Evolutionary conservation across 805 yeast genomes (phyloP).

Genomic region (Kuraishia molischiana): DNA sequence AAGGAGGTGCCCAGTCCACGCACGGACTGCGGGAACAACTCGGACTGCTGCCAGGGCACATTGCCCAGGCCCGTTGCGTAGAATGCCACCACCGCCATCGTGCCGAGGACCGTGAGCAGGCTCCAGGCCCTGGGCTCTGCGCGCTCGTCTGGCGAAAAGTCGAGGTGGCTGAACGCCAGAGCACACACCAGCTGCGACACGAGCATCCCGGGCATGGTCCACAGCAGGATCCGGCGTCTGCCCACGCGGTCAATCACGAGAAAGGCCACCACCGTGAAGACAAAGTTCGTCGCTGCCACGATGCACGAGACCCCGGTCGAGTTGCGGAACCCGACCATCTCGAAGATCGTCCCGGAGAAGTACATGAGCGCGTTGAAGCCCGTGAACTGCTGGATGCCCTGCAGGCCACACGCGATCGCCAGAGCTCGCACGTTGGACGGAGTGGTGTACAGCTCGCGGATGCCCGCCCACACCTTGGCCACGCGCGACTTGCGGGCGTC

Average conservation of each 20-base stretch:
- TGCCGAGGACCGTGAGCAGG: conserved; percentile 70
- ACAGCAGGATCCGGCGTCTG: conserved; percentile 68
- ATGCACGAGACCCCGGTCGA: conserved; percentile 90
- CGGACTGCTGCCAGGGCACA: conserved; percentile 98
- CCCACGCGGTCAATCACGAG: conserved; percentile 82
- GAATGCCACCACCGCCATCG: conserved; percentile 80
- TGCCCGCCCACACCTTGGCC: conserved; percentile 45
- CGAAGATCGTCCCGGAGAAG: conserved; percentile 86
- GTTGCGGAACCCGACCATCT: conserved; percentile 79
- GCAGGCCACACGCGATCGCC: conserved; percentile 83
- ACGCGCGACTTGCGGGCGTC: conserved; percentile 8
- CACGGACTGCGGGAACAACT: conserved; percentile 86
- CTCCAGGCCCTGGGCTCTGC: conserved; percentile 62
- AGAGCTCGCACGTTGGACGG: conserved; percentile 86
- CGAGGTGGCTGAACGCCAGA: conserved; percentile 82
- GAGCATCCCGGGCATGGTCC: conserved; percentile 80
- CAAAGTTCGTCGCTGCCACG: conserved; percentile 89
- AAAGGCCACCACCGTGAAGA: conserved; percentile 80
- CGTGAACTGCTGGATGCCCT: conserved; percentile 95
- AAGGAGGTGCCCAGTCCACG: conserved; percentile 88
- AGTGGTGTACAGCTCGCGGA: conserved; percentile 51
- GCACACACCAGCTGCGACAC: conserved; percentile 71
- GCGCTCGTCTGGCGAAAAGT: conserved; percentile 42
- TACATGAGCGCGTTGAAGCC: conserved; percentile 97
- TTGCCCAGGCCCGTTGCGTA: conserved; percentile 95